phyloP scores from a whole-genome alignment of 208 protist genomes.

The Naegleria fowleri region DNA sequence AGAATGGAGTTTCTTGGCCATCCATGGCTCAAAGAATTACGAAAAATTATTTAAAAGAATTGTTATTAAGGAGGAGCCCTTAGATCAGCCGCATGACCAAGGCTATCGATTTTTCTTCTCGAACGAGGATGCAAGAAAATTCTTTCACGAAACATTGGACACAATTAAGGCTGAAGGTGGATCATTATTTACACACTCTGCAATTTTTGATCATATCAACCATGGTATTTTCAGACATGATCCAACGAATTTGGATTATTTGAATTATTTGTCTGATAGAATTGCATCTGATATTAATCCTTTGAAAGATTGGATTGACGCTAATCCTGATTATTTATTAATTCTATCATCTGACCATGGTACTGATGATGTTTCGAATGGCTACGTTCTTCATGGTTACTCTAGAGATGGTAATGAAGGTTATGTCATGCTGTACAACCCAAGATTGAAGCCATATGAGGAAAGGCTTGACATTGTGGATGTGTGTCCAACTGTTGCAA shows the following conservation, averaged over 20 bases:
- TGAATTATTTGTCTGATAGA: neutral
- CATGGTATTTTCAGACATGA: neutral
- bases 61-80: neutral
- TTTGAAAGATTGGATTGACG: constrained; percentile 14
- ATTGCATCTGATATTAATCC: constrained; percentile 5
- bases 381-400: constrained; percentile 17
- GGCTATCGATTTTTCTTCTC: constrained; percentile 12
- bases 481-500: constrained; percentile 15
- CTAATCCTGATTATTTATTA: constrained; percentile 20
- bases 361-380: constrained; percentile 6
- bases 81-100: neutral
- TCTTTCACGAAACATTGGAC: neutral
- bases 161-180: neutral
- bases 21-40: constrained; percentile 1
- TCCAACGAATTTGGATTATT: neutral
- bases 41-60: neutral
- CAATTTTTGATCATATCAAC: constrained; percentile 28
- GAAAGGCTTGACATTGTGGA: constrained; percentile 14
- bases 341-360: constrained; percentile 21
- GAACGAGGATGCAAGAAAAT: neutral
- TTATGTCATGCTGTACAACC: constrained; percentile 23
- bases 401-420: constrained; percentile 21
- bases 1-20: constrained; percentile 24
- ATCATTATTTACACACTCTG: constrained; percentile 17
- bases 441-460: neutral